Evolutionary conservation across 257 asterid genomes (phyloP).

Genomic region (Solanum infundibuliforme): DNA sequence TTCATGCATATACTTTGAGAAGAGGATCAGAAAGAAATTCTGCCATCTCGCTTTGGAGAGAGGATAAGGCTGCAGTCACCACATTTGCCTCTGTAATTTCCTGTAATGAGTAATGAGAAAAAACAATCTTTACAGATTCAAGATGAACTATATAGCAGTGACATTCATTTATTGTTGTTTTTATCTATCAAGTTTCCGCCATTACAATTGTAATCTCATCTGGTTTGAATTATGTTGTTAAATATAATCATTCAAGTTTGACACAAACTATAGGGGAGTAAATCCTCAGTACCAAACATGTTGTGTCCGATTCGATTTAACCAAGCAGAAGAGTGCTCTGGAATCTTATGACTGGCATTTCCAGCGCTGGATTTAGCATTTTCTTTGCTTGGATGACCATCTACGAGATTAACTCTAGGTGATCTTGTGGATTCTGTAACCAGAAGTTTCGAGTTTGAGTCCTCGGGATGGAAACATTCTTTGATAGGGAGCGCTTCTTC

Average conservation of each 20-base stretch:
- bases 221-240: background rate
- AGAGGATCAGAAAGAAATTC: background rate
- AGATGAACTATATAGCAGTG: background rate
- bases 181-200: background rate
- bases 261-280: background rate
- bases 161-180: background rate
- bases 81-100: background rate
- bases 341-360: background rate
- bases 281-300: background rate
- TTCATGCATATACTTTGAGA: background rate
- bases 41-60: background rate
- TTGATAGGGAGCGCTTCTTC: background rate
- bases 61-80: slow-evolving; percentile 5
- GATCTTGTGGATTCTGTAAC: background rate
- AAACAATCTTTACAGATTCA: background rate
- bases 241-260: background rate
- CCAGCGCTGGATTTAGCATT: background rate
- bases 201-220: background rate
- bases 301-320: background rate
- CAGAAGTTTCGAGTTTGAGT: background rate
- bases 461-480: background rate
- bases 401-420: background rate
- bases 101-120: background rate
- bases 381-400: background rate
- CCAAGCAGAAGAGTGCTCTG: background rate